phyloP scores from a whole-genome alignment of 179 eudicot species.

The Corrigiola litoralis region DNA sequence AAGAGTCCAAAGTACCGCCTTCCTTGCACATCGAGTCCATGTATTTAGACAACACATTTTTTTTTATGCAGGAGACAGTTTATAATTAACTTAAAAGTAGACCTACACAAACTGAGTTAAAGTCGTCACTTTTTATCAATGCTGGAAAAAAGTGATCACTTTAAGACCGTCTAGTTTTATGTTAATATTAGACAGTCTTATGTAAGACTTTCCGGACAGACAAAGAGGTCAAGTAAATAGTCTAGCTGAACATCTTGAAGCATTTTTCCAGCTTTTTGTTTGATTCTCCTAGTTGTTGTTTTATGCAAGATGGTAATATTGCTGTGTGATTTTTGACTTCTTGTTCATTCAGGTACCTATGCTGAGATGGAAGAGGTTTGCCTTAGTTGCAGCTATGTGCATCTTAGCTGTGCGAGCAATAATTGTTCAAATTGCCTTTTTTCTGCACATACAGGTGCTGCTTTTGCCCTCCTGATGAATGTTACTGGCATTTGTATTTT shows the following conservation, averaged over 20 bases:
- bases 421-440: constrained; percentile 93
- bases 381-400: constrained; percentile 91
- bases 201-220: not conserved
- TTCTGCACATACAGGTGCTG: constrained; percentile 86
- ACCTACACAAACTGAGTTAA: too few relatives aligned
- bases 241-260: not conserved
- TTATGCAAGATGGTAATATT: not conserved
- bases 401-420: constrained; percentile 93
- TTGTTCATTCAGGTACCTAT: constrained; percentile 57
- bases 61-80: too few relatives aligned
- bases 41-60: too few relatives aligned
- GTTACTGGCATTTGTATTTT: not conserved
- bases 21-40: too few relatives aligned
- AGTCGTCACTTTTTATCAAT: too few relatives aligned
- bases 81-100: too few relatives aligned
- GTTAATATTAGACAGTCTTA: not conserved
- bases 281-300: not conserved
- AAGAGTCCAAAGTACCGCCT: too few relatives aligned
- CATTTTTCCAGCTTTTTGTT: not conserved
- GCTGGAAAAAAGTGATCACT: too few relatives aligned
- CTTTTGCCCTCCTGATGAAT: not conserved
- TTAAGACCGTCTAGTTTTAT: not conserved
- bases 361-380: constrained; percentile 96
- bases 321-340: constrained; percentile 10
- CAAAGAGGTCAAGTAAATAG: not conserved